phyloP scores from a whole-genome alignment of 2,329 filamentous ascomycete species.

The Ophiocordyceps robertsii region DNA sequence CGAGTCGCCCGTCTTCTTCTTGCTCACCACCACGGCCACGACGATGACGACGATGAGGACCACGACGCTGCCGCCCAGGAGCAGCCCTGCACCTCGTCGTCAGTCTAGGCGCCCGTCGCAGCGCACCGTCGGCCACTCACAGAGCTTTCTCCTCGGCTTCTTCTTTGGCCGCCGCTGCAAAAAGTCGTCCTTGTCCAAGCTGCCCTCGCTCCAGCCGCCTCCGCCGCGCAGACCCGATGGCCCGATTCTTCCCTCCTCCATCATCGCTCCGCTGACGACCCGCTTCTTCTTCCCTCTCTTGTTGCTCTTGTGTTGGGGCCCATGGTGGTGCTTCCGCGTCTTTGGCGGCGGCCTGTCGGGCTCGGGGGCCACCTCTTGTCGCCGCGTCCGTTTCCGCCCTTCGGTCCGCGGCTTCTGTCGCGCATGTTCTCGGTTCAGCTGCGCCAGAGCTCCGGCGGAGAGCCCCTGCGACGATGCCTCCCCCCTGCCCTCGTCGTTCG shows the following conservation, averaged over 20 bases:
- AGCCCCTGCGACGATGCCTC: conserved; percentile 17
- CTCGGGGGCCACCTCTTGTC: conserved; percentile 2
- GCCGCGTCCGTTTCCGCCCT: conserved; percentile 10
- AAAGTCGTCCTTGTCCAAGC: conserved; percentile 34
- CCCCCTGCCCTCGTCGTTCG: conserved; percentile 18
- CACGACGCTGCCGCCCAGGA: conserved; percentile 38
- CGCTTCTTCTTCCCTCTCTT: conserved; percentile 37
- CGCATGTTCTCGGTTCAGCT: conserved; percentile 48
- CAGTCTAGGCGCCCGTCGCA: conserved; percentile 7
- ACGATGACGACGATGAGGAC: conserved; percentile 54
- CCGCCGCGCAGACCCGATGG: conserved; percentile 28
- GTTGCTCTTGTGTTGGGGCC: not conserved
- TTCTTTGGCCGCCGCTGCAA: conserved; percentile 28
- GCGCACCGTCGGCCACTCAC: conserved; percentile 26
- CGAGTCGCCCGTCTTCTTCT: conserved; percentile 33
- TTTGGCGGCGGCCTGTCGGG: conserved; percentile 6
- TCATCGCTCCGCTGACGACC: conserved; percentile 55
- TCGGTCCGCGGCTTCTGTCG: conserved; percentile 33
- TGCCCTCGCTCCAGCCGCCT: conserved; percentile 24
- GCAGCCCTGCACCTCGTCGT: conserved; percentile 31
- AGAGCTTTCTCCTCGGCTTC: conserved; percentile 46
- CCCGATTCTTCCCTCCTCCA: conserved; percentile 49
- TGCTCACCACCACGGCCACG: conserved; percentile 51
- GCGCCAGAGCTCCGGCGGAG: conserved; percentile 46
- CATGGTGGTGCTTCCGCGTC: conserved; percentile 17